These are phyloP conservation scores for Pilatotrama ljubarskyi DNA, from an alignment of 768 basidiomycete species.

Conservation along the genomic window DNA sequence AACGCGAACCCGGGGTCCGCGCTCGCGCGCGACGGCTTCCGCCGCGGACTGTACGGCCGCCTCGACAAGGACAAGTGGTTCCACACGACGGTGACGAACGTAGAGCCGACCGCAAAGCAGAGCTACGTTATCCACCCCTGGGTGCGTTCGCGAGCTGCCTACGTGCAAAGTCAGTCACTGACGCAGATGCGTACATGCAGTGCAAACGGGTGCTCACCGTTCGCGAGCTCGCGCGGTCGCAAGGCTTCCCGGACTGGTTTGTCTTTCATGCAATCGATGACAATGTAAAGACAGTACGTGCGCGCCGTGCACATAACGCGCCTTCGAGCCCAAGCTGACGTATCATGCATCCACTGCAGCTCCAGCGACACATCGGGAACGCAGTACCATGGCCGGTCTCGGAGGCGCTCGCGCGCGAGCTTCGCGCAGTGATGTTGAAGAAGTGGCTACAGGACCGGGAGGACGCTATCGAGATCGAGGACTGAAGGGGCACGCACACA, in stretches of 20 bases:
- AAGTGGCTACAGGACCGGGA: slow-evolving; percentile 47
- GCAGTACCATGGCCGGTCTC: slow-evolving; percentile 71
- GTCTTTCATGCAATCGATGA: slow-evolving; percentile 54
- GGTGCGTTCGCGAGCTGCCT: slow-evolving; percentile 19
- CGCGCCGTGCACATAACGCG: background rate
- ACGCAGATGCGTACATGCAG: slow-evolving; percentile 36
- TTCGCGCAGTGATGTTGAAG: slow-evolving; percentile 51
- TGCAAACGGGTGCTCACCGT: slow-evolving; percentile 71
- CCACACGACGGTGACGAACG: slow-evolving; percentile 75
- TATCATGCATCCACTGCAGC: slow-evolving; percentile 40
- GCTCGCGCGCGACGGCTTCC: slow-evolving; percentile 51
- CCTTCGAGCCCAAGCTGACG: background rate
- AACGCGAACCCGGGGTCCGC: slow-evolving; percentile 59
- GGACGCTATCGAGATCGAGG: slow-evolving; percentile 36
- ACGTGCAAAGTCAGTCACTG: background rate
- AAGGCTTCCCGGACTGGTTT: slow-evolving; percentile 80
- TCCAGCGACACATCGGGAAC: slow-evolving; percentile 82
- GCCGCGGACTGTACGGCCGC: slow-evolving; percentile 56
- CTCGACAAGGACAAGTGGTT: slow-evolving; percentile 58
- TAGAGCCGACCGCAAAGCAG: slow-evolving; percentile 80
- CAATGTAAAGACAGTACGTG: slow-evolving; percentile 61
- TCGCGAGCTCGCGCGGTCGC: slow-evolving; percentile 75
- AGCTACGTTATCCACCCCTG: slow-evolving; percentile 68
- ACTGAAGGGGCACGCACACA: too few species aligned
- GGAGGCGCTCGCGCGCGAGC: slow-evolving; percentile 62